A percentile compares a stretch with the other conserved stretches of the same genome.
phyloP scores from a whole-genome alignment of 768 basidiomycete species.

The Leccinum boreale region DNA sequence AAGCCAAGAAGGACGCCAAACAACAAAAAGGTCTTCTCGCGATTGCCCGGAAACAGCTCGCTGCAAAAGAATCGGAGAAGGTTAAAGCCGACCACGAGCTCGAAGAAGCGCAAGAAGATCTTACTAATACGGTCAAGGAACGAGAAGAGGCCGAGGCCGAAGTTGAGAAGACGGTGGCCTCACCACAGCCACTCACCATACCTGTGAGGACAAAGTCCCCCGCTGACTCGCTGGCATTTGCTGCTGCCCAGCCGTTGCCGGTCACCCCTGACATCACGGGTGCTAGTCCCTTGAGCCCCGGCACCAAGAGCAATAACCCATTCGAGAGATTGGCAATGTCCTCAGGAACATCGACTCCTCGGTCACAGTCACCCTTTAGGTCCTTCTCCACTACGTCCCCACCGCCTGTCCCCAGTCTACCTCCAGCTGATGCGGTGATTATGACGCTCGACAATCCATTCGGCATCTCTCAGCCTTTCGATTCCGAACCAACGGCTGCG shows the following conservation, averaged over 20 bases:
- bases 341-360: constrained; percentile 37
- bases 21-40: constrained; percentile 95
- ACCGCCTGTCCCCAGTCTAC: constrained; percentile 35
- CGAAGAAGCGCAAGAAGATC: constrained; percentile 59
- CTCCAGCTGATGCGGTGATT: constrained; percentile 4
- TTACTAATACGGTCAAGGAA: constrained; percentile 50
- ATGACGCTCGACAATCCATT: constrained; percentile 47
- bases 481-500: constrained; percentile 7
- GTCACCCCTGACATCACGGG: constrained; percentile 60
- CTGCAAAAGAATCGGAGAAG: constrained; percentile 75
- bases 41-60: constrained; percentile 92
- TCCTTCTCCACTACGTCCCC: constrained; percentile 41
- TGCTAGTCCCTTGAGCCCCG: constrained; percentile 39
- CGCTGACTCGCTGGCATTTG: constrained; percentile 49
- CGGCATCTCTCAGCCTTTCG: constrained; percentile 39
- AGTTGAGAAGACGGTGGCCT: constrained; percentile 32
- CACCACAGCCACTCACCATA: constrained; percentile 11
- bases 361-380: constrained; percentile 60
- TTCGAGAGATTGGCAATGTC: constrained; percentile 71
- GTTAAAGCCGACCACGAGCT: constrained; percentile 70
- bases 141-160: constrained; percentile 53
- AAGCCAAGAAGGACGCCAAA: constrained; percentile 87
- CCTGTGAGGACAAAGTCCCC: constrained; percentile 38
- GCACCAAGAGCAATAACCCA: constrained; percentile 83
- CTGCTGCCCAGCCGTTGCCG: constrained; percentile 73